These are phyloP conservation scores for Phoenix dactylifera DNA, from an alignment of 176 grass and related monocot species.

Conservation along the genomic window DNA sequence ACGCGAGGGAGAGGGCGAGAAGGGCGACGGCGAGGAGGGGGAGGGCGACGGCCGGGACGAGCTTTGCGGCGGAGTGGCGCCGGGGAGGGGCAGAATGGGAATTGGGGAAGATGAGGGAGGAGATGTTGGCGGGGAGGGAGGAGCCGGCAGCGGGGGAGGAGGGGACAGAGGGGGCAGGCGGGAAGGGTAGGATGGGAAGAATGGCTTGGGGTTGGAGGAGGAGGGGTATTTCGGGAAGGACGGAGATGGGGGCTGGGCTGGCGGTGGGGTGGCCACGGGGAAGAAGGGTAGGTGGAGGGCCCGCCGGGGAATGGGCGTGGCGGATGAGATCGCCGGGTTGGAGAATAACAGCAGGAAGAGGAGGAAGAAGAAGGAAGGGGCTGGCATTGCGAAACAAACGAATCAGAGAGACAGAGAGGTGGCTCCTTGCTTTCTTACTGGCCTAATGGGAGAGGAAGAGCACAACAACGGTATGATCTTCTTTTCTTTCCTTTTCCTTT, in stretches of 20 bases:
- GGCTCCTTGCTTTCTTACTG: no score
- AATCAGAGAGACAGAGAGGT: background rate
- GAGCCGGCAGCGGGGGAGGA: background rate
- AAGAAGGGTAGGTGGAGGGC: constrained; percentile 61
- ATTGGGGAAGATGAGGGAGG: constrained; percentile 40
- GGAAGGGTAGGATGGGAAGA: constrained; percentile 32
- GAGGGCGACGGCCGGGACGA: constrained; percentile 67
- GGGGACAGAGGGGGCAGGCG: background rate
- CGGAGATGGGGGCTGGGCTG: constrained; percentile 22
- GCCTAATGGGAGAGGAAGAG: background rate
- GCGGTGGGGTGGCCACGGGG: constrained; percentile 16
- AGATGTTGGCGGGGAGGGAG: constrained; percentile 39
- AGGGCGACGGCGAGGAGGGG: constrained; percentile 56
- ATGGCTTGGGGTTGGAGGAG: constrained; percentile 24
- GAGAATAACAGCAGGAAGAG: constrained; percentile 19
- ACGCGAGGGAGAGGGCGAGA: constrained; percentile 48
- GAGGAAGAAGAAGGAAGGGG: constrained; percentile 16
- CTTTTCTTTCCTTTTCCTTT: no score
- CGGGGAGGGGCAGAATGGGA: constrained; percentile 10
- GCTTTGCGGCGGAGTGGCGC: constrained; percentile 24
- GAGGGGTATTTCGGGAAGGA: constrained; percentile 4
- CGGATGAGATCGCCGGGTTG: constrained; percentile 5
- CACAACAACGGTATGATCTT: background rate
- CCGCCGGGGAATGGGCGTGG: constrained; percentile 8
- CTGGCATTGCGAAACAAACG: constrained; percentile 22